Evolutionary conservation across 495 filamentous ascomycete species (phyloP).

Genomic region (Aspergillus nanangensis): DNA sequence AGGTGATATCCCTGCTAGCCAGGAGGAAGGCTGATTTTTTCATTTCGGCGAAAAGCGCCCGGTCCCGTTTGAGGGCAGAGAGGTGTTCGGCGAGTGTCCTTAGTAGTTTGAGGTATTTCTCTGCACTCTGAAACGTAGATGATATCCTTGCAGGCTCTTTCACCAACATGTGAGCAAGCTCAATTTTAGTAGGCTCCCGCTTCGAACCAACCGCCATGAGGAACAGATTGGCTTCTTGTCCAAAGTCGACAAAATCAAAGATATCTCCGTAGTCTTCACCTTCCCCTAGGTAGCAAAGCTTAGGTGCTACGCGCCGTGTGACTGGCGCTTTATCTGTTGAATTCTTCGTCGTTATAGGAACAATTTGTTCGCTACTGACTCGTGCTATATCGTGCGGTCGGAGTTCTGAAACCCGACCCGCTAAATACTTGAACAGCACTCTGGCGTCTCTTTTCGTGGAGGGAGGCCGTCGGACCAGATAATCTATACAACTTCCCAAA

Average conservation of each 20-base stretch:
- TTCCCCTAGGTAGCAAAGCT: slow-evolving; percentile 71
- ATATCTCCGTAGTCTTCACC: slow-evolving; percentile 77
- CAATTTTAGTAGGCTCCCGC: slow-evolving; percentile 76
- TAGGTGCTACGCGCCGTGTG: slow-evolving; percentile 54
- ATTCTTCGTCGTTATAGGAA: slow-evolving; percentile 56
- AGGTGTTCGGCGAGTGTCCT: slow-evolving; percentile 70
- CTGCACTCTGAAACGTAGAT: slow-evolving; percentile 68
- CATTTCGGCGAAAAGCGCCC: slow-evolving; percentile 70
- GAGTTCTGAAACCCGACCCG: slow-evolving; percentile 69
- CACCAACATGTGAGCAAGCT: slow-evolving; percentile 75
- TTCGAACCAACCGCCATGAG: slow-evolving; percentile 83
- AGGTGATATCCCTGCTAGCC: slow-evolving; percentile 68
- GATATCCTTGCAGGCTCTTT: slow-evolving; percentile 75
- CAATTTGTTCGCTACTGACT: slow-evolving; percentile 59
- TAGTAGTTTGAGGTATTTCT: slow-evolving; percentile 81
- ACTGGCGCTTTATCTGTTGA: slow-evolving; percentile 25
- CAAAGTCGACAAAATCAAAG: slow-evolving; percentile 96
- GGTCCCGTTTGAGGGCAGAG: slow-evolving; percentile 67
- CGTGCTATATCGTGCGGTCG: slow-evolving; percentile 51
- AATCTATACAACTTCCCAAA: slow-evolving; percentile 66
- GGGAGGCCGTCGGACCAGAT: slow-evolving; percentile 67
- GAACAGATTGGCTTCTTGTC: slow-evolving; percentile 80
- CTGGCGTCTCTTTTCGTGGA: slow-evolving; percentile 57
- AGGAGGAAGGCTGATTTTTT: slow-evolving; percentile 70
- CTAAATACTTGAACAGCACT: slow-evolving; percentile 74